Base-by-base conservation (phyloP, 192 early-diverging fungal genomes). In the Podochytrium sp. region DNA sequence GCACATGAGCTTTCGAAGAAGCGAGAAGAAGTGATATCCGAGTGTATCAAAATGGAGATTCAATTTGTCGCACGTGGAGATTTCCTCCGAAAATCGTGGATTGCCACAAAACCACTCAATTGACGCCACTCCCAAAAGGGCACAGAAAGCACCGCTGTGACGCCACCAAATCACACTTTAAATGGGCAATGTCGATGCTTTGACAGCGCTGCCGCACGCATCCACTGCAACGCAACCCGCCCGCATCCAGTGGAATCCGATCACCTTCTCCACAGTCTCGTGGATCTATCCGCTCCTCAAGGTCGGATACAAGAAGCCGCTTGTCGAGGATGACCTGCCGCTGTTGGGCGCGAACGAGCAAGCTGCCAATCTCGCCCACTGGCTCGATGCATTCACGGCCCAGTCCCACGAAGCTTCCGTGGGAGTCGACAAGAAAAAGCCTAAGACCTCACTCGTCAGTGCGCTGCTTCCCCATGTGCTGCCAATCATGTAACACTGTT, bases 261-360 rank as follows among this genome's bases (percentile, higher is more conserved):
- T 65, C 6, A 67, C 53, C 7, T 75, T 75, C 49, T 23, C 74
- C 14, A 75, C 74, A 27, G 64, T 75, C 14, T 33, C 63, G 39
- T 75, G 74, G 74, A 56, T 75, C n/a, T 49, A 57, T 56, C 62
- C 63, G 39, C 29, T 75, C n/a, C 55, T 75, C 2, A 12, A 16
- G n/a, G 14, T 39, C 43, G 74, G 74, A 32, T 30, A 25, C 20
- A 66, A 75, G 40, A 66, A 68, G 50, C 64, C 74, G 0, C 35
- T 75, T 5, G 32, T 20, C 14, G 74, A 75, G 56, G 38, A 66
- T 20, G 63, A 74, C 49, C 35, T 72, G 12, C 70, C 72, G 25
- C 33, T 38, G 25, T 16, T 64, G 38, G 32, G 23, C 20, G 37
- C 14, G 2, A 62, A 74, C 1, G 58, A 64, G 42, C 35, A 63